Evolutionary conservation across 2,329 filamentous ascomycete species (phyloP), one percentile per base, ranked within the genome.

Genomic region (Chrysoporthe deuterocubensis): DNA sequence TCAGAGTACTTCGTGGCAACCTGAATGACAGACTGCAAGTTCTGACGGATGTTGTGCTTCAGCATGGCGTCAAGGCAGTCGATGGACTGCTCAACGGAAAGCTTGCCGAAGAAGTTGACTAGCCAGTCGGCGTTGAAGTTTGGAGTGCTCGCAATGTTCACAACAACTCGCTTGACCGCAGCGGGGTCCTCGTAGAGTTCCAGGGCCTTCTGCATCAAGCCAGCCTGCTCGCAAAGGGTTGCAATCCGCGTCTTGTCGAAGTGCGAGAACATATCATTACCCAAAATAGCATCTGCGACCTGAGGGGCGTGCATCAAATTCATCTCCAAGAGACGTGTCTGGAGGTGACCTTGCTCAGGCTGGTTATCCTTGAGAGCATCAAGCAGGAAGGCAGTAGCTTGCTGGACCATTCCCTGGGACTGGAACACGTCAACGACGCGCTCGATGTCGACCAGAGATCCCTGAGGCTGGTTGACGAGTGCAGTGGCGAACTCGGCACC

Each of bases 1-100:
- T 99, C 96, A 0, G 95, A 97, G 82, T 97, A 99, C 81, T 99
- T 99, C 73, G 96, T 97, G 46, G 95, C 93, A 72, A 99, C 91
- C 76, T 97, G 94, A 69, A 98, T 93, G 44, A 98, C 96, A 21
- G 94, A 90, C 79, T 96, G 94, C 66, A 99, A 84, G 78, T 98
- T 99, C 80, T 97, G 94, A 72, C 96, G 95, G 74, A 99, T 97
- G 82, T 99, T 99, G 75, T 88, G 84, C 81, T 95, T 94, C 78
- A 99, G 87, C 96, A 99, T 99, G 69, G 94, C 94, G 76, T 98
- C 93, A 72, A 99, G 84, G 80, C 92, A 97, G 71, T 97, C 94
- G 18, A 99, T 82, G 0, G 94, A 97, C 77, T 98, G 94, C 77
- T 98, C 96, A 34, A 99, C 92, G 1, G 95, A 97, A 48, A 99